Conservation (phyloP, 208 protist genomes). For the Leishmania tropica region DNA sequence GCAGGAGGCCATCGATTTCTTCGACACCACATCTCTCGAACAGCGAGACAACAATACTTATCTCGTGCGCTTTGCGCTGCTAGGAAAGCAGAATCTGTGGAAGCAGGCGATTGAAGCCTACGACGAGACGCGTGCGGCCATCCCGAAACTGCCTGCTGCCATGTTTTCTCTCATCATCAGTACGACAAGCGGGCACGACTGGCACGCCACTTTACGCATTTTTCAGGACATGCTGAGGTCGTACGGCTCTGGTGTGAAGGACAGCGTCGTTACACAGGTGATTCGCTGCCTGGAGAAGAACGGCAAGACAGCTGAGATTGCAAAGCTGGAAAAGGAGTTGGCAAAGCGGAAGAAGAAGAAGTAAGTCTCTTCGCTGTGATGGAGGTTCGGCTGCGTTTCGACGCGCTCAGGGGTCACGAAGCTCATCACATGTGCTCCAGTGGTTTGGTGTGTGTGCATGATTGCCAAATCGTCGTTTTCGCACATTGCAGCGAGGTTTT, state of each 20-base stretch:
- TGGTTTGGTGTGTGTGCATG: background rate
- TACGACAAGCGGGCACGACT: slow-evolving; percentile 61
- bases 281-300: slow-evolving; percentile 76
- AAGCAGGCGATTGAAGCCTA: slow-evolving; percentile 57
- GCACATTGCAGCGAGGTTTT: background rate
- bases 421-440: background rate
- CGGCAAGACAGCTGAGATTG: slow-evolving; percentile 56
- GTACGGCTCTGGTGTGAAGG: slow-evolving; percentile 72
- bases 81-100: slow-evolving; percentile 72
- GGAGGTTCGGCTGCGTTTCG: background rate
- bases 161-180: slow-evolving; percentile 75
- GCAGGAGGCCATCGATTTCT: slow-evolving; percentile 72
- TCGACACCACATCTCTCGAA: slow-evolving; percentile 32
- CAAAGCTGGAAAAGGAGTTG: slow-evolving; percentile 72
- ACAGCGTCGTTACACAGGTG: slow-evolving; percentile 77
- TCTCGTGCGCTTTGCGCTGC: slow-evolving; percentile 71
- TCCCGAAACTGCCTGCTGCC: slow-evolving; percentile 53
- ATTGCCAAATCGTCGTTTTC: background rate
- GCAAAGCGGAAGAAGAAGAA: slow-evolving; percentile 74
- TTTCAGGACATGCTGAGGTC: slow-evolving; percentile 77
- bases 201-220: slow-evolving; percentile 61
- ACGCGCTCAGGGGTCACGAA: background rate
- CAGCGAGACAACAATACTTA: slow-evolving; percentile 79
- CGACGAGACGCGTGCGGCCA: slow-evolving; percentile 44
- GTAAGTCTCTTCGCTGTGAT: background rate